Percentiles rank a stretch among this genome's conserved stretches.
phyloP scores from a whole-genome alignment of 164 flowering plant species.

The Warburgia ugandensis region DNA sequence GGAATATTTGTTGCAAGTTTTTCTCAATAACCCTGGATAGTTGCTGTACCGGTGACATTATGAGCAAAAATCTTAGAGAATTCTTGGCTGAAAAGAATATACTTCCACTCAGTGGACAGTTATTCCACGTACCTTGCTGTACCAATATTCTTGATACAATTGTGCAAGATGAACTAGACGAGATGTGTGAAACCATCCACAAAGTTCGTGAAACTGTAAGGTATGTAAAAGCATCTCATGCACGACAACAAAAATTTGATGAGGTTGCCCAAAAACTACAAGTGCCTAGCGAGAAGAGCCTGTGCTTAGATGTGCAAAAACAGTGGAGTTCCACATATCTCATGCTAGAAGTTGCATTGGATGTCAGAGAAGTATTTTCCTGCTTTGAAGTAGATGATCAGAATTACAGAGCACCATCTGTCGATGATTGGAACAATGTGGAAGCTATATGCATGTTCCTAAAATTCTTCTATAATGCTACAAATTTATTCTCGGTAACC shows the following conservation, averaged over 20 bases:
- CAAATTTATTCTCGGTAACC: background rate
- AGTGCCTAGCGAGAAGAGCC: conserved; percentile 27
- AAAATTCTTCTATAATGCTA: conserved; percentile 7
- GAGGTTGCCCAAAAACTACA: conserved; percentile 22
- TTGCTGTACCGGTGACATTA: background rate
- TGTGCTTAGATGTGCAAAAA: conserved; percentile 42
- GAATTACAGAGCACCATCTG: conserved; percentile 29
- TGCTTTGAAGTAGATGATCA: conserved; percentile 38
- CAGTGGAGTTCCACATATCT: conserved; percentile 52
- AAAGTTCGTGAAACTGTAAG: conserved; percentile 6
- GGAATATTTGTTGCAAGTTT: conserved; percentile 3
- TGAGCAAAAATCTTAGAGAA: background rate
- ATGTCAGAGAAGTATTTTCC: conserved; percentile 42
- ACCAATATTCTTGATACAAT: background rate
- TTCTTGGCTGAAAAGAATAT: background rate
- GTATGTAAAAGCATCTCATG: conserved; percentile 4
- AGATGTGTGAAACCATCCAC: background rate
- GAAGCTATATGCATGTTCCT: conserved; percentile 18
- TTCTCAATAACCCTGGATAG: conserved; percentile 2
- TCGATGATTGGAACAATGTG: conserved; percentile 71
- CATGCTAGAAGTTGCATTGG: conserved; percentile 60
- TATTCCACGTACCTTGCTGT: background rate
- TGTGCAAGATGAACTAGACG: conserved; percentile 5
- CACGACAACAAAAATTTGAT: background rate
- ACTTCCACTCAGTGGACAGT: background rate